Evolutionary conservation across 2,329 filamentous ascomycete genomes (phyloP).

Genomic region (Monilinia vaccinii-corymbosi): DNA sequence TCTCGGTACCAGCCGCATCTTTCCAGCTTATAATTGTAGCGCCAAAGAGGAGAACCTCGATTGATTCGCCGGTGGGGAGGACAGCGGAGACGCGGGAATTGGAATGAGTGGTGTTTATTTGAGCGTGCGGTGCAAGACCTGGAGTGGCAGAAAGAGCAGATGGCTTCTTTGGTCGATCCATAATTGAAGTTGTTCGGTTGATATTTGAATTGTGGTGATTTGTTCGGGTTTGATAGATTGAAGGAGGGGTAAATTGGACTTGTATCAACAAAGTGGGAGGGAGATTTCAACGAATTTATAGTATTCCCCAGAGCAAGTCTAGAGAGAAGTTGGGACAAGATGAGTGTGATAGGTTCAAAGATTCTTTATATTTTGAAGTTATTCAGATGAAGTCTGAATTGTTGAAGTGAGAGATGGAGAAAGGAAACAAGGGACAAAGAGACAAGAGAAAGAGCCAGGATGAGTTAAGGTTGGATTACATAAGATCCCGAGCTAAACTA

Average conservation of each 20-base stretch:
- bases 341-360: background rate
- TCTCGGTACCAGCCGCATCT: conserved; percentile 66
- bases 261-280: background rate
- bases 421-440: too few relatives aligned
- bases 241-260: conserved; percentile 5
- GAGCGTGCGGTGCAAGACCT: conserved; percentile 63
- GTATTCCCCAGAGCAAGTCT: background rate
- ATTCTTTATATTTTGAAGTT: background rate
- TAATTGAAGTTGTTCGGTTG: conserved; percentile 35
- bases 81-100: conserved; percentile 66
- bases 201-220: background rate
- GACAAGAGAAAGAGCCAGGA: background rate
- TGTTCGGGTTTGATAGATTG: background rate
- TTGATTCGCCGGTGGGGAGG: conserved; percentile 77
- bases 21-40: conserved; percentile 95
- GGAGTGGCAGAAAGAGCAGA: conserved; percentile 66
- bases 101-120: conserved; percentile 64
- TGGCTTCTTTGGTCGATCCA: conserved; percentile 81
- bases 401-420: background rate
- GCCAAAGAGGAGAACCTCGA: conserved; percentile 80
- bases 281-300: background rate
- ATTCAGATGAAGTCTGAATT: background rate
- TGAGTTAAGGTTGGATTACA: background rate
- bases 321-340: background rate
- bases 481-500: background rate